Percentiles rank a stretch among this genome's conserved stretches.
Conservation (phyloP, 1,139 yeast species). For the Pichia sp. region DNA sequence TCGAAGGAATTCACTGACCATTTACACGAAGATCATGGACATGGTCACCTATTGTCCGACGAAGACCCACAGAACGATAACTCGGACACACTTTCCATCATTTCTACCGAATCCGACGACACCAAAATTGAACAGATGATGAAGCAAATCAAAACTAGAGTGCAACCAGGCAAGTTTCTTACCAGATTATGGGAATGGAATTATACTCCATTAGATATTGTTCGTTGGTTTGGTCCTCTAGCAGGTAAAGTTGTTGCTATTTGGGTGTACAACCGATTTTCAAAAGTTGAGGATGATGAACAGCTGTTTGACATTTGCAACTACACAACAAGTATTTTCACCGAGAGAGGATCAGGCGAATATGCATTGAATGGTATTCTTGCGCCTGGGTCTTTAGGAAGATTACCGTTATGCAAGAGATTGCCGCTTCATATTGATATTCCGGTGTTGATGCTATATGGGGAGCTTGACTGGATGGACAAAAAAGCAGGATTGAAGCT, state of each 20-base stretch:
- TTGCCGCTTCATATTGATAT: constrained; percentile 33
- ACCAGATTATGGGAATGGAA: constrained; percentile 34
- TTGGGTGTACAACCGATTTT: constrained; percentile 38
- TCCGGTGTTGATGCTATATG: constrained; percentile 49
- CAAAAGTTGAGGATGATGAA: constrained; percentile 32
- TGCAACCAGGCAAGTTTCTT: constrained; percentile 30
- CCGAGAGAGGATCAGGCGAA: constrained; percentile 29
- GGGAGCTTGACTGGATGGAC: constrained; percentile 85
- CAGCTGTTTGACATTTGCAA: constrained; percentile 34
- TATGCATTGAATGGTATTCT: constrained; percentile 35
- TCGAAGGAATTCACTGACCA: constrained; percentile 19
- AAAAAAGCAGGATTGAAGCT: constrained; percentile 57
- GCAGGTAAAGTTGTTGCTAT: constrained; percentile 36
- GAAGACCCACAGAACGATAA: not conserved
- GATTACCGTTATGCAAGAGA: constrained; percentile 64
- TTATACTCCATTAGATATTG: constrained; percentile 37
- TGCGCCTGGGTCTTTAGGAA: constrained; percentile 59
- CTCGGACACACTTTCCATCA: not conserved
- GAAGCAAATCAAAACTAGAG: constrained; percentile 20
- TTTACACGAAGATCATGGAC: constrained; percentile 9
- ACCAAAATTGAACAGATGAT: constrained; percentile 5
- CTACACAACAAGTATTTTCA: constrained; percentile 34
- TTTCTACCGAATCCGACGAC: constrained; percentile 5
- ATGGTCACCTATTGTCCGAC: constrained; percentile 6
- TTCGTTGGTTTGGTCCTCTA: constrained; percentile 40